Percentiles rank a stretch among this genome's conserved stretches.
phyloP scores from a whole-genome alignment of 352 stramenopile genomes.

The Aphanomyces astaci region DNA sequence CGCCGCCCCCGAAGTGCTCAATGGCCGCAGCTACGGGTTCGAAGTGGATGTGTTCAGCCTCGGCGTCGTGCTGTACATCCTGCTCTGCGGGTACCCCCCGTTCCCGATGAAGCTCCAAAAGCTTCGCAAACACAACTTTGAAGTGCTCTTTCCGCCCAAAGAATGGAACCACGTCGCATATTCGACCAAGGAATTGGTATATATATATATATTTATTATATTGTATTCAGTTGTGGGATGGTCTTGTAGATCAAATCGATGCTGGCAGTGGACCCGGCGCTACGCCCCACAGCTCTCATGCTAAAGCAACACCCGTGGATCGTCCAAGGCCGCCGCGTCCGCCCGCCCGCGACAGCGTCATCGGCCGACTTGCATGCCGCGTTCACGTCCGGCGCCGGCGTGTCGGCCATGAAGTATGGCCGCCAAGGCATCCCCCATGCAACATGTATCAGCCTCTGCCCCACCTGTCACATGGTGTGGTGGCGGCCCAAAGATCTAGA shows the following conservation, averaged over 20 bases:
- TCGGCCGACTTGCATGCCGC: conserved; percentile 61
- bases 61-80: conserved; percentile 84
- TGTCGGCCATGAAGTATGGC: conserved; percentile 75
- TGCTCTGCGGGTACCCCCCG: conserved; percentile 79
- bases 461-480: conserved; percentile 54
- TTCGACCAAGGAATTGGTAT: conserved; percentile 57
- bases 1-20: conserved; percentile 73
- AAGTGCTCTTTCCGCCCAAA: conserved; percentile 74
- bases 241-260: conserved; percentile 50
- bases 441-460: conserved; percentile 64
- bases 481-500: conserved; percentile 55
- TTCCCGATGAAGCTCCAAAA: conserved; percentile 85
- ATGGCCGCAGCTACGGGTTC: conserved; percentile 60
- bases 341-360: conserved; percentile 45
- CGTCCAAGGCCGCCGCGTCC: conserved; percentile 36
- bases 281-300: conserved; percentile 50
- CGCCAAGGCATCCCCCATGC: conserved; percentile 65
- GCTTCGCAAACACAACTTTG: conserved; percentile 70
- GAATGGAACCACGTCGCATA: conserved; percentile 59
- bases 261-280: conserved; percentile 60
- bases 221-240: not conserved
- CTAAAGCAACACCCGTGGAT: conserved; percentile 61
- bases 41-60: conserved; percentile 86
- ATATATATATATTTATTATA: not conserved
- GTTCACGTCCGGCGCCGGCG: conserved; percentile 49